Evolutionary conservation across 805 yeast species (phyloP).

Genomic region (Candida ovalis): DNA sequence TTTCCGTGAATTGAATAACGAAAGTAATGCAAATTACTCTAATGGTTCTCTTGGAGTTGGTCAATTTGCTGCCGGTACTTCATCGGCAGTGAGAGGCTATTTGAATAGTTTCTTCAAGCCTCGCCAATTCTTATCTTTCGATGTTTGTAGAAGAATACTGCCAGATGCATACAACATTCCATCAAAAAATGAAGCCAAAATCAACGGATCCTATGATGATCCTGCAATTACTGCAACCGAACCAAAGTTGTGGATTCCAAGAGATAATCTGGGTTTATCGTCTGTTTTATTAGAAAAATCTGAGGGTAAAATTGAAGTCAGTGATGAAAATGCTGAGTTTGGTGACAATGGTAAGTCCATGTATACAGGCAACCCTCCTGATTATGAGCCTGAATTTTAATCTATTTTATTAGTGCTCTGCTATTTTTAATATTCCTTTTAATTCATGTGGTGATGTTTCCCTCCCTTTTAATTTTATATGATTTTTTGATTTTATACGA

Average conservation of each 20-base stretch:
- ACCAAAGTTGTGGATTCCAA: conserved; percentile 69
- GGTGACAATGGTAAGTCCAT: conserved; percentile 53
- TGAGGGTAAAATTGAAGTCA: conserved; percentile 49
- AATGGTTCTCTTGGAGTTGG: neutral
- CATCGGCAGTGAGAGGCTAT: conserved; percentile 6
- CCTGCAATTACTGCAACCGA: conserved; percentile 54
- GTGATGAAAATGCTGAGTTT: conserved; percentile 53
- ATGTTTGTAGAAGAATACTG: conserved; percentile 36
- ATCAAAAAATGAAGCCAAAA: conserved; percentile 1
- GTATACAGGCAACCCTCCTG: conserved; percentile 68
- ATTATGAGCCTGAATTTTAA: conserved; percentile 42
- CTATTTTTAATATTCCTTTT: neutral
- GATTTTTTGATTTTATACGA: no score
- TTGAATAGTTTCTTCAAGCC: conserved; percentile 41
- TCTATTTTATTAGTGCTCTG: neutral
- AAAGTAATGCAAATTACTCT: neutral
- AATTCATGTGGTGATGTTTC: no score
- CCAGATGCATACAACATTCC: conserved; percentile 33
- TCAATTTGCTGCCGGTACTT: neutral
- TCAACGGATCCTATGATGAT: conserved; percentile 37
- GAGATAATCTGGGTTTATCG: conserved; percentile 65
- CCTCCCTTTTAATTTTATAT: no score
- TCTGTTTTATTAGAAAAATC: conserved; percentile 55
- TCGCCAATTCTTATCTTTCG: conserved; percentile 36
- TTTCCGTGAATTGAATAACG: conserved; percentile 7